phyloP scores from a whole-genome alignment of 306 rosid species.

The Casuarina equisetifolia region DNA sequence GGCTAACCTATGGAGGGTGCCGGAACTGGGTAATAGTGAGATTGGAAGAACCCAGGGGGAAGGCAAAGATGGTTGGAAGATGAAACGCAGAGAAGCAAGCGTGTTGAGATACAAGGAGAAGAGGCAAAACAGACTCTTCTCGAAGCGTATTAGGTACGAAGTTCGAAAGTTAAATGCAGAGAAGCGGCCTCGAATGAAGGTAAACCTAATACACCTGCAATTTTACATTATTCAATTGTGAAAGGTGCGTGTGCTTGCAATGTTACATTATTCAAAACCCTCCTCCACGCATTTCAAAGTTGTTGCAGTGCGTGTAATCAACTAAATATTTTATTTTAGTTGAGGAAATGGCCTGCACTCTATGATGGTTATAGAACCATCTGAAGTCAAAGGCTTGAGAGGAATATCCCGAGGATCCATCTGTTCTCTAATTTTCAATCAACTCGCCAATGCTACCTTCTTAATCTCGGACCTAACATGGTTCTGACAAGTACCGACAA shows the following conservation, averaged over 20 bases:
- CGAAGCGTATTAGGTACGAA: constrained; percentile 77
- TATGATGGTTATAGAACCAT: not conserved
- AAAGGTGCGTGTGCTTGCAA: not conserved
- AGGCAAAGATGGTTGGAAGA: constrained; percentile 38
- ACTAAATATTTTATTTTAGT: not conserved
- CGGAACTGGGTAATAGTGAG: constrained; percentile 33
- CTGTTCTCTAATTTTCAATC: not conserved
- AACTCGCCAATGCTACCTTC: not conserved
- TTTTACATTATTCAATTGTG: not conserved
- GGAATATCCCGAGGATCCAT: not conserved
- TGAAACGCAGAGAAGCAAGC: constrained; percentile 78
- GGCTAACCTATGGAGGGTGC: constrained; percentile 60
- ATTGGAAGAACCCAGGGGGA: constrained; percentile 3
- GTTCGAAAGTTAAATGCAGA: constrained; percentile 94
- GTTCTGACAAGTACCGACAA: not conserved
- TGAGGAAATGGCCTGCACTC: not conserved
- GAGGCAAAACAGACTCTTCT: constrained; percentile 74
- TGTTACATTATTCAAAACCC: not conserved
- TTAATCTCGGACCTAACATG: not conserved
- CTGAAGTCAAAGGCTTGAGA: not conserved
- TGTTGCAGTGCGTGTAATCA: not conserved
- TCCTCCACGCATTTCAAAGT: not conserved
- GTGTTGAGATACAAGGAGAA: constrained; percentile 85
- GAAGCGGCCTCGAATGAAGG: constrained; percentile 94
- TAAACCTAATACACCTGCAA: constrained; percentile 13